phyloP scores from a whole-genome alignment of 148 eudicot genomes.

The Rhododendron simsii region DNA sequence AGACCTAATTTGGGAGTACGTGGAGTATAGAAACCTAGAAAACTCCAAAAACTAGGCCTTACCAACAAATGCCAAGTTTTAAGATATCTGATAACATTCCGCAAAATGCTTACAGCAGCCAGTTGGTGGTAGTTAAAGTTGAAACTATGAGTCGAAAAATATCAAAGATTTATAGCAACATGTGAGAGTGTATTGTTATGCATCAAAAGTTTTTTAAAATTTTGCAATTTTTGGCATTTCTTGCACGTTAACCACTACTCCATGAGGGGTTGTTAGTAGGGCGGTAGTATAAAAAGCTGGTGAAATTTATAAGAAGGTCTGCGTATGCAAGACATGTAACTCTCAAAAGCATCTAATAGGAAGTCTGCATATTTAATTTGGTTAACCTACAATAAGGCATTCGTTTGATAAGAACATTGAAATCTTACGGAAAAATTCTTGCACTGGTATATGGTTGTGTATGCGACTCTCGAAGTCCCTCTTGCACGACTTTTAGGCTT shows the following conservation, averaged over 20 bases:
- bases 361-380: neutral
- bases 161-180: neutral
- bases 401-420: neutral
- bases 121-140: neutral
- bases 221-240: neutral
- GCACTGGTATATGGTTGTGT: slow-evolving; percentile 57
- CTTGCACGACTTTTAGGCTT: slow-evolving; percentile 26
- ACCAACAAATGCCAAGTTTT: neutral
- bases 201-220: neutral
- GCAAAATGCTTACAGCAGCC: neutral
- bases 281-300: neutral
- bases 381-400: neutral
- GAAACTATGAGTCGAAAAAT: neutral
- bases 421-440: slow-evolving; percentile 53
- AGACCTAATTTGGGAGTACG: neutral
- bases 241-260: neutral
- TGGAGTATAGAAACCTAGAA: neutral
- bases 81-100: neutral
- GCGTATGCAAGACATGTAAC: neutral
- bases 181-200: neutral
- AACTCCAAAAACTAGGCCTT: neutral
- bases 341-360: neutral
- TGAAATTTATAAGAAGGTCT: neutral
- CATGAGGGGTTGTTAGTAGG: neutral
- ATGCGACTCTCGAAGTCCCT: slow-evolving; percentile 42